Evolutionary conservation across 306 rosid species (phyloP), one percentile per base, ranked within the genome.

Genomic region (Acacia crassicarpa): DNA sequence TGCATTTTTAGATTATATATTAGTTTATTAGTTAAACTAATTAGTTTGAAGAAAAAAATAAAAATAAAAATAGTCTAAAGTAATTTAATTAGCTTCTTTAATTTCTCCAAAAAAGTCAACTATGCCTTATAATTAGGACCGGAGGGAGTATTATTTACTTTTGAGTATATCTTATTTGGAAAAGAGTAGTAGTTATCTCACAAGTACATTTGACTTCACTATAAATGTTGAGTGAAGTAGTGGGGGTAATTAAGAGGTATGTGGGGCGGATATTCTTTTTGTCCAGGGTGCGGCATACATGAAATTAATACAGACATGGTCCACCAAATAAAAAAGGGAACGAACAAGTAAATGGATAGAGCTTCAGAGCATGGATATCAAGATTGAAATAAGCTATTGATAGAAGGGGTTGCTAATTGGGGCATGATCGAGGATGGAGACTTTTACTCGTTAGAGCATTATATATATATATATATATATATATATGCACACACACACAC

Each of bases 351-450:
- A 56, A 10, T 41, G 38, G 41, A 20, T 15, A 43, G 77, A 72
- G 58, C 23, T 51, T 83, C 8, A 38, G 41, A 0, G 46, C 10
- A 9, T 43, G 69, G 63, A 2, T 30, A 61, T 35, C 6, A 14
- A 38, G 78, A 46, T 3, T 1, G 25, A 8, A 35, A 12, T 2
- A 19, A 17, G 73, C 40, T 25, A 4, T 30, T 19, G 25, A 76
- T 78, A 33, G 85, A 48, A 19, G 81, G 49, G 48, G 78, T 81
- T 67, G 17, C 70, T 19, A 11, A 65, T 30, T 84, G 71, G 4
- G 78, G 72, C 58, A 43, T 4, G 45, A 75, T 70, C 43, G 63
- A 48, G 75, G 82, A 75, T 25, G 77, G 20, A 1, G 82, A 62
- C 86, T 8, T 56, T 9, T 27, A 78, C 45, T 62, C 40, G 7